Evolutionary conservation across 345 rosid species (phyloP), one percentile per base, ranked within the genome.

Genomic region (Eutrema japonicum): DNA sequence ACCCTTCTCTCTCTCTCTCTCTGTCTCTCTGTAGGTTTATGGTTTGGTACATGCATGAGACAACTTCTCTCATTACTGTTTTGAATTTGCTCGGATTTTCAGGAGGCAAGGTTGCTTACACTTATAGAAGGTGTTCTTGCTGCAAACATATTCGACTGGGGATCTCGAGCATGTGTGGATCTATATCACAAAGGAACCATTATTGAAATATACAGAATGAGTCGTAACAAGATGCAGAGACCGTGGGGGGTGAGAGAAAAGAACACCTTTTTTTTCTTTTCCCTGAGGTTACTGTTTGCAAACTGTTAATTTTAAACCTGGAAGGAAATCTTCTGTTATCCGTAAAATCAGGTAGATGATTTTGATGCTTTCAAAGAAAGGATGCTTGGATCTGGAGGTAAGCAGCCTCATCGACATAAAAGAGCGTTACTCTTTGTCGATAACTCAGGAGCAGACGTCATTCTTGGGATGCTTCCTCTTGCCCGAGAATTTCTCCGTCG

Each of bases 91-190:
- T 22, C 45, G 30, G 29, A 42, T 66, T 78, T 76, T 65, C 87
- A 95, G 99, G 99, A 95, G 83, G 72, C 89, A 29, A 86, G 98
- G 81, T 80, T 92, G 85, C 96, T 92, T 69, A 86, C 87, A 49
- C 85, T 95, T 42, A 89, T 95, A 43, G 98, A 90, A 79, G 99
- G 99, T 60, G 99, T 90, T 79, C 88, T 95, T 56, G 99, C 99
- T 74, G 99, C 99, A 64, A 95, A 95, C 65, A 95, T 95, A 81
- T 95, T 95, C 66, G 99, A 95, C 80, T 95, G 99, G 99, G 99
- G 99, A 72, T 92, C 98, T 66, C 89, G 96, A 57, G 97, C 99
- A 32, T 95, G 99, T 79, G 99, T 95, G 80, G 99, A 95, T 68
- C 92, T 95, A 63, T 95, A 95, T 80, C 99, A 90, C 71, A 90